These are phyloP conservation scores for Polytolypa hystricis DNA, from an alignment of 2,329 filamentous ascomycete genomes.

Conservation along the genomic window DNA sequence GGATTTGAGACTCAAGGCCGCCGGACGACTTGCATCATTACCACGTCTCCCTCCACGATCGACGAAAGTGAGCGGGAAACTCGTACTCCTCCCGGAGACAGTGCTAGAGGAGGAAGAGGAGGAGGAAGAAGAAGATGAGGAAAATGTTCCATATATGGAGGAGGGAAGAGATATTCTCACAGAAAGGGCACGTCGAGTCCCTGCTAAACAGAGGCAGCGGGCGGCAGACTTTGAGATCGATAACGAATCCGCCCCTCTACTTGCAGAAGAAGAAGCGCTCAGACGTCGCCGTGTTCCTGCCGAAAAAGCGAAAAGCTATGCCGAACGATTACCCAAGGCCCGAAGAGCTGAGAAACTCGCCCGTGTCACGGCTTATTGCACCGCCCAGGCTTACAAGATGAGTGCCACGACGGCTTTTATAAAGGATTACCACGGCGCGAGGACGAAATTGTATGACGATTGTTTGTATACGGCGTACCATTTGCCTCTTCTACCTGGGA, in stretches of 20 bases:
- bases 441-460: constrained; percentile 95
- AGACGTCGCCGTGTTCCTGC: constrained; percentile 41
- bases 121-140: constrained; percentile 15
- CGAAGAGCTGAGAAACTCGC: constrained; percentile 79
- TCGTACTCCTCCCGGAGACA: constrained; percentile 87
- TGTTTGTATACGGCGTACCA: constrained; percentile 95
- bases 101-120: constrained; percentile 41
- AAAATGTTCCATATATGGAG: constrained; percentile 17
- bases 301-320: constrained; percentile 72
- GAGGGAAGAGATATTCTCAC: constrained; percentile 18
- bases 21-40: constrained; percentile 43
- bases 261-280: constrained; percentile 49
- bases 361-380: constrained; percentile 90
- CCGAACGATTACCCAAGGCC: constrained; percentile 81
- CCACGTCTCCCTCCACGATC: constrained; percentile 68
- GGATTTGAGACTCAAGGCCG: constrained; percentile 14
- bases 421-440: constrained; percentile 73
- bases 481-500: constrained; percentile 72
- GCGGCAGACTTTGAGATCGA: constrained; percentile 47
- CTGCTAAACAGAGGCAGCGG: constrained; percentile 22
- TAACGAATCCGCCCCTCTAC: constrained; percentile 38
- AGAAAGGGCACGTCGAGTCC: constrained; percentile 22
- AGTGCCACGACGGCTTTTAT: constrained; percentile 80
- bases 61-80: constrained; percentile 89
- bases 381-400: constrained; percentile 85